A percentile compares a stretch with the other conserved stretches of the same genome.
Conservation (phyloP, 1,284 basidiomycete species). For the Pulchroboletus neoregius region DNA sequence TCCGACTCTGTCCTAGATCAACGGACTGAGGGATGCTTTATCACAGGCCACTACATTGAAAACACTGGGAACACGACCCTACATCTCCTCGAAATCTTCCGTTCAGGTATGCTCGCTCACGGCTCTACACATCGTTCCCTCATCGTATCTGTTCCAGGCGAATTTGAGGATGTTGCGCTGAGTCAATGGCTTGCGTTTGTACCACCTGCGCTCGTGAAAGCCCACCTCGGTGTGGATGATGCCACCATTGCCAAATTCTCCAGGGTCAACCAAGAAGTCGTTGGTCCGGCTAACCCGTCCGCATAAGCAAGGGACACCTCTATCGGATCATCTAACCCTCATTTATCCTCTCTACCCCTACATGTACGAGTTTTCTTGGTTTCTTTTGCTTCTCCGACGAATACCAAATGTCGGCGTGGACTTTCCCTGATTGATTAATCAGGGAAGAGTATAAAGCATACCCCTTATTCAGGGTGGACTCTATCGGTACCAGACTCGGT, state of each 20-base stretch:
- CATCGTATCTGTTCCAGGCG: conserved; percentile 19
- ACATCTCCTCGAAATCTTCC: conserved; percentile 60
- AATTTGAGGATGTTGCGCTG: conserved; percentile 44
- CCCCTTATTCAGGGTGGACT: conserved; percentile 9
- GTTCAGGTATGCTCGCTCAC: conserved; percentile 38
- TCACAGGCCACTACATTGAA: conserved; percentile 61
- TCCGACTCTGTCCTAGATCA: neutral
- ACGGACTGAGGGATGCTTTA: neutral
- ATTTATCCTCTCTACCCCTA: neutral
- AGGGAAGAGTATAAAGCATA: neutral
- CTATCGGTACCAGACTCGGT: neutral
- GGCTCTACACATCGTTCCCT: neutral
- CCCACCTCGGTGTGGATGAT: conserved; percentile 47
- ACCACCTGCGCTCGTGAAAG: conserved; percentile 51
- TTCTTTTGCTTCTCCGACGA: neutral
- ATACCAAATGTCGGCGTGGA: neutral
- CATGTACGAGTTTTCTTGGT: conserved; percentile 17
- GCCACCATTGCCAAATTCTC: conserved; percentile 41
- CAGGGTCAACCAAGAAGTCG: conserved; percentile 32
- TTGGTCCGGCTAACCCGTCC: conserved; percentile 21
- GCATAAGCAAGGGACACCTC: neutral
- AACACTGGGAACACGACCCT: conserved; percentile 62
- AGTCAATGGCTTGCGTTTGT: conserved; percentile 55
- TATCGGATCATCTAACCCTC: neutral
- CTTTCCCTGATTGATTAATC: neutral